These are phyloP conservation scores for Drechslerella coelobrocha DNA, from an alignment of 2,329 filamentous ascomycete genomes.

Conservation along the genomic window DNA sequence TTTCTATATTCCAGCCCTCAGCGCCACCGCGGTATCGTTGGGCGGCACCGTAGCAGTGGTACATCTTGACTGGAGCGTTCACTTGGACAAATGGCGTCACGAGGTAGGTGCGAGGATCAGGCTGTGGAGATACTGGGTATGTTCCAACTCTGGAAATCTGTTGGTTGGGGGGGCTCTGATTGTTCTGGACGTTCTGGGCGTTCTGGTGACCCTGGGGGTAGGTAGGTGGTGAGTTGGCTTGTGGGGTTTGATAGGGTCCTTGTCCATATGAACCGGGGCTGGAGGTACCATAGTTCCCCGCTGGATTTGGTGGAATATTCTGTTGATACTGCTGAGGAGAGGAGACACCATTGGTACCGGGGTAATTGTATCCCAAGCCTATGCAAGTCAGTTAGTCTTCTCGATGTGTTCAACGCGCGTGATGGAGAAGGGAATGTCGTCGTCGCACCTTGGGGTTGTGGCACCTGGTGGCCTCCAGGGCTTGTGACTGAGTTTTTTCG, in stretches of 20 bases:
- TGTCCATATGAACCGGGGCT: conserved; percentile 26
- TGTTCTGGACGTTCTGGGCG: too few relatives aligned
- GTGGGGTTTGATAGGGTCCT: conserved; percentile 2
- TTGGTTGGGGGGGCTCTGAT: too few relatives aligned
- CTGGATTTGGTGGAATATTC: conserved; percentile 24
- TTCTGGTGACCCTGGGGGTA: conserved; percentile 14
- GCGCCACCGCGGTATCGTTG: conserved; percentile 43
- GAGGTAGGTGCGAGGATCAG: conserved; percentile 41
- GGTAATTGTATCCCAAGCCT: conserved; percentile 32
- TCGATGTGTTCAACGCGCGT: too few relatives aligned
- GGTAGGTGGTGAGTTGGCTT: conserved; percentile 2
- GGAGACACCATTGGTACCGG: conserved; percentile 31
- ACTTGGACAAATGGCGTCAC: conserved; percentile 40
- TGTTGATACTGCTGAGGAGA: conserved; percentile 10
- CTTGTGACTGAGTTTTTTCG: conserved; percentile 22
- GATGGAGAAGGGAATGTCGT: not conserved
- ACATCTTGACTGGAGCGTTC: conserved; percentile 43
- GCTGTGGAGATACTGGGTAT: conserved; percentile 6
- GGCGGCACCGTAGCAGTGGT: conserved; percentile 46
- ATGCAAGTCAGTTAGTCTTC: conserved; percentile 15
- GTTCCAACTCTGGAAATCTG: conserved; percentile 14
- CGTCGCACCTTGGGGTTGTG: conserved; percentile 28
- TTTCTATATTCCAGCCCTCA: conserved; percentile 47
- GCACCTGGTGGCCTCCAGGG: conserved; percentile 23
- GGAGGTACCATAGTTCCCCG: conserved; percentile 16